Evolutionary conservation across 768 basidiomycete species (phyloP).

Genomic region (Boletus rufocinnamomeus): DNA sequence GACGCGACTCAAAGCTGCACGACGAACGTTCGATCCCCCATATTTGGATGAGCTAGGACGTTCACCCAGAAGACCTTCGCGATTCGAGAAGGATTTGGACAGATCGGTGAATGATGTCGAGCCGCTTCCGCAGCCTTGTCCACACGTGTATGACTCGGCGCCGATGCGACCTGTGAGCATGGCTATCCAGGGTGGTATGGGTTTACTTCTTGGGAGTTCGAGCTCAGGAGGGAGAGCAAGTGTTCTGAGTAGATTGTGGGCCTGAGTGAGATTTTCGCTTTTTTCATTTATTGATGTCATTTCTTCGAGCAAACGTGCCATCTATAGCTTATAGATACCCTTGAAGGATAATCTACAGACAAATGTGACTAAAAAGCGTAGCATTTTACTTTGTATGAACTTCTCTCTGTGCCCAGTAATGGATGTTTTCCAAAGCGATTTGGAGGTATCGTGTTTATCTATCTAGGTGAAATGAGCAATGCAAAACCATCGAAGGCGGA

Average conservation of each 20-base stretch:
- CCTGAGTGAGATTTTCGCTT: constrained; percentile 11
- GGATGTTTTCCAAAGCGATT: no score
- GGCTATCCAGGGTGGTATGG: constrained; percentile 73
- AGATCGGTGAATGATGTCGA: constrained; percentile 47
- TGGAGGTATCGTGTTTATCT: no score
- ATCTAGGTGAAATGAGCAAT: no score
- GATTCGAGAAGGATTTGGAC: constrained; percentile 74
- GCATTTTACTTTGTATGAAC: neutral
- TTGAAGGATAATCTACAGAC: neutral
- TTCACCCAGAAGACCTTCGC: constrained; percentile 62
- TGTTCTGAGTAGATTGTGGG: constrained; percentile 65
- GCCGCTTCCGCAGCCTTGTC: constrained; percentile 69
- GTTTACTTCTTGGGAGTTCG: constrained; percentile 53
- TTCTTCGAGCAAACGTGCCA: neutral
- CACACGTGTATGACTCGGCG: constrained; percentile 75
- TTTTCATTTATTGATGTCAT: neutral
- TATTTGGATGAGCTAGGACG: constrained; percentile 49
- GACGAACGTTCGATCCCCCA: constrained; percentile 52
- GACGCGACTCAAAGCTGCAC: constrained; percentile 56
- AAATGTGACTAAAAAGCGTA: neutral
- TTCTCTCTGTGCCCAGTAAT: no score
- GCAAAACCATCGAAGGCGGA: no score
- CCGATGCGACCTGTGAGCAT: constrained; percentile 76
- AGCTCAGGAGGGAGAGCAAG: constrained; percentile 44
- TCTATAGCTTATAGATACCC: neutral